These are phyloP conservation scores for Fusarium verrucosum DNA, from an alignment of 2,329 filamentous ascomycete genomes.

Conservation along the genomic window DNA sequence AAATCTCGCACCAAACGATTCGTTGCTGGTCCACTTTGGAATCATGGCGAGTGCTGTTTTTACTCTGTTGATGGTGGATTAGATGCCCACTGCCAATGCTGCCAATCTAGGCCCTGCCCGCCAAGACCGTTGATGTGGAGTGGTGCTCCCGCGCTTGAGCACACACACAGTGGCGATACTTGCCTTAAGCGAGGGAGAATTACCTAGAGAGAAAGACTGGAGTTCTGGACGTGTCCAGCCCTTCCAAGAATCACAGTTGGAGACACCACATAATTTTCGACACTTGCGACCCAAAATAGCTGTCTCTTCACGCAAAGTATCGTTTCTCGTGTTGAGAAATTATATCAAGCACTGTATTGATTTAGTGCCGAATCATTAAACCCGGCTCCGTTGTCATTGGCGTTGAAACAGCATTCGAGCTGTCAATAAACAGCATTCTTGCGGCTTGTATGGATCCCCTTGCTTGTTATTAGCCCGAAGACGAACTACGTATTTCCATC, in stretches of 20 bases:
- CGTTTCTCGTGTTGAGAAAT: constrained; percentile 11
- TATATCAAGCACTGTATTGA: not conserved
- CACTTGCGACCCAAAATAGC: not conserved
- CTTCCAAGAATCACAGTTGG: not conserved
- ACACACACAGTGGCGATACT: constrained; percentile 38
- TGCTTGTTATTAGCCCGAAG: constrained; percentile 1
- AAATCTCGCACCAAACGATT: constrained; percentile 11
- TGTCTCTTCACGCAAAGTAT: not conserved
- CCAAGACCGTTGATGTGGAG: constrained; percentile 40
- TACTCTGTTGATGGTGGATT: constrained; percentile 8
- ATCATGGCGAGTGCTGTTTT: constrained; percentile 9
- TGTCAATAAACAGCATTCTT: constrained; percentile 27
- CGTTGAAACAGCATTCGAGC: constrained; percentile 22
- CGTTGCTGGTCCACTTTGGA: constrained; percentile 12
- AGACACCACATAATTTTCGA: not conserved
- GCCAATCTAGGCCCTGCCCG: constrained; percentile 10
- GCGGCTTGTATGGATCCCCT: constrained; percentile 13
- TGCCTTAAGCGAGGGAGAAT: constrained; percentile 21
- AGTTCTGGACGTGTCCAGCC: not conserved
- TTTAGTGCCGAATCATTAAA: constrained; percentile 10
- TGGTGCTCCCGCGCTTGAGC: not conserved
- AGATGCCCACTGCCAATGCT: constrained; percentile 26
- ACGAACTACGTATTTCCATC: constrained; percentile 15
- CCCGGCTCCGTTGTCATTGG: constrained; percentile 15
- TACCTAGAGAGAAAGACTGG: not conserved